phyloP scores from a whole-genome alignment of 2,329 filamentous ascomycete genomes.

The Phaeosphaeria sp. region DNA sequence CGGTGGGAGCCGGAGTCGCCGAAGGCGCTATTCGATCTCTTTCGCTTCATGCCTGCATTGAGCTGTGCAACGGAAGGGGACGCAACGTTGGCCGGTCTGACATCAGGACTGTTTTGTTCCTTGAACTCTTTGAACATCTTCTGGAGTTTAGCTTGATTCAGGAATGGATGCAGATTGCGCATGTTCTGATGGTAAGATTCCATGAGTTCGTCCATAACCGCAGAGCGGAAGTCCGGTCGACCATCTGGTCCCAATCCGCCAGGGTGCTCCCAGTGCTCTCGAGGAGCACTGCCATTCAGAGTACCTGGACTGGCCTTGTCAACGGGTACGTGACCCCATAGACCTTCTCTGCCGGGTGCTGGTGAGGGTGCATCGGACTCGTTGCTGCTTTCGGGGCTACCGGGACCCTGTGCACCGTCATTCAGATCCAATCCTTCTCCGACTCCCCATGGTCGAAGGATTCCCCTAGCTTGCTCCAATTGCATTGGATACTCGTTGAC shows the following conservation, averaged over 20 bases:
- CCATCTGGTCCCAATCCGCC: slow-evolving; percentile 62
- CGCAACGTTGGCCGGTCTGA: slow-evolving; percentile 20
- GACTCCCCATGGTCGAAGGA: slow-evolving; percentile 77
- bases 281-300: slow-evolving; percentile 25
- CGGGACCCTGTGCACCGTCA: slow-evolving; percentile 51
- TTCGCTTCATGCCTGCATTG: slow-evolving; percentile 42
- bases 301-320: slow-evolving; percentile 45
- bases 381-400: slow-evolving; percentile 43
- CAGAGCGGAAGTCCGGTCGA: slow-evolving; percentile 60
- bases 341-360: slow-evolving; percentile 53
- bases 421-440: slow-evolving; percentile 75
- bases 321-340: slow-evolving; percentile 59
- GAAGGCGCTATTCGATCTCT: slow-evolving; percentile 39
- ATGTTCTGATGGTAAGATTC: slow-evolving; percentile 66
- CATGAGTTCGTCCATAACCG: slow-evolving; percentile 59
- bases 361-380: slow-evolving; percentile 50
- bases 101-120: slow-evolving; percentile 43
- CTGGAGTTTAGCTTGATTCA: slow-evolving; percentile 62
- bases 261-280: slow-evolving; percentile 46
- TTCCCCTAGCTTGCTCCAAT: slow-evolving; percentile 75
- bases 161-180: slow-evolving; percentile 69
- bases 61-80: slow-evolving; percentile 35
- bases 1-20: slow-evolving; percentile 32
- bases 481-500: slow-evolving; percentile 72
- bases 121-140: slow-evolving; percentile 60